Evolutionary conservation across 257 asterid genomes (phyloP).

Genomic region (Capsicum rhomboideum): DNA sequence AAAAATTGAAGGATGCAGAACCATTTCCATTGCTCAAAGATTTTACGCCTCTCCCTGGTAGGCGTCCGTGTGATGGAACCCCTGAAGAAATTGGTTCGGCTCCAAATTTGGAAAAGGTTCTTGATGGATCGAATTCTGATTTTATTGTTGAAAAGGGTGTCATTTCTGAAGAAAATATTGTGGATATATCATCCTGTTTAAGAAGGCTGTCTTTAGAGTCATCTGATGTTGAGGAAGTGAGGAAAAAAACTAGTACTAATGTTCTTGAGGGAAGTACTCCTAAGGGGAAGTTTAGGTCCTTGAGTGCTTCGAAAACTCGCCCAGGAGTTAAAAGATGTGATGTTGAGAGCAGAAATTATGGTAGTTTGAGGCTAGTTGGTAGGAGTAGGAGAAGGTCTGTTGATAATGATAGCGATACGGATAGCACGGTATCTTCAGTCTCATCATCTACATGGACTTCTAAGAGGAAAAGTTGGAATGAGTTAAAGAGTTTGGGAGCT

Average conservation of each 20-base stretch:
- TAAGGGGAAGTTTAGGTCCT: conserved; percentile 22
- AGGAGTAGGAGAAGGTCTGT: conserved; percentile 14
- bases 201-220: conserved; percentile 13
- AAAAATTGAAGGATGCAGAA: conserved; percentile 32
- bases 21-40: conserved; percentile 63
- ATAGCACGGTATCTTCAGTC: conserved; percentile 26
- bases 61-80: conserved; percentile 45
- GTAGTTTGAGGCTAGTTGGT: background rate
- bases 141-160: conserved; percentile 53
- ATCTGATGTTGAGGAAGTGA: conserved; percentile 20
- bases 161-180: conserved; percentile 43
- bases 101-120: conserved; percentile 16
- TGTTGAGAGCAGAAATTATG: background rate
- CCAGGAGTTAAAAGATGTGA: conserved; percentile 1
- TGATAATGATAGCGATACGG: conserved; percentile 45
- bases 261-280: background rate
- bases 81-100: conserved; percentile 44
- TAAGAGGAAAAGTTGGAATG: conserved; percentile 71
- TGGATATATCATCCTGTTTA: conserved; percentile 5
- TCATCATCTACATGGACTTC: conserved; percentile 15
- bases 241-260: background rate
- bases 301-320: conserved; percentile 29
- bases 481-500: conserved; percentile 39
- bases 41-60: conserved; percentile 48
- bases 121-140: conserved; percentile 22